Evolutionary conservation across 371 early-diverging fungal genomes (phyloP), one percentile per base, ranked within the genome.

Genomic region (Circinella umbellata): DNA sequence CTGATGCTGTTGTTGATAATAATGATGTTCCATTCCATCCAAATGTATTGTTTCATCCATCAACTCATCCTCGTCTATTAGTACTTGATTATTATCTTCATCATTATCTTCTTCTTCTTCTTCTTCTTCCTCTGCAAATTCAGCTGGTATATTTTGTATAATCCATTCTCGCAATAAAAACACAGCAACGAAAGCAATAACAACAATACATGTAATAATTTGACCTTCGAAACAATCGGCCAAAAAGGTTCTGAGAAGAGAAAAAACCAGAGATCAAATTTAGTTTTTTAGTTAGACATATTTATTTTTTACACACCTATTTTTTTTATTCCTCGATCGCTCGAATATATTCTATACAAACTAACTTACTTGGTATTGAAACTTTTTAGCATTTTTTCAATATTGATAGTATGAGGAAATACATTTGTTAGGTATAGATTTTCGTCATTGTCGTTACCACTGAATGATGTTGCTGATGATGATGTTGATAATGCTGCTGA

Each of bases 91-190:
- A 17, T 42, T 48, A 13, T 64, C 68, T 1, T 42, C 42, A 9
- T 9, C 11, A 9, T 9, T 34, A 48, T 54, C 61, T 46, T 17
- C 36, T 34, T 5, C 64, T n/a, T 69, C 67, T 15, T 54, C 60
- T 36, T 48, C 68, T 20, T 70, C 68, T 11, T 69, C 67, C 18
- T 39, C 55, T 15, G 60, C 68, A 8, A 67, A 64, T 57, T 75
- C 72, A 3, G 70, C 68, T 3, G 76, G 73, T 57, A 70, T 89
- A 64, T 95, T 93, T 70, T 92, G 88, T 34, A 91, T 77, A 18
- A 96, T 89, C 91, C 94, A 95, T 78, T 96, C 97, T 18, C 93
- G 90, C 59, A 95, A 76, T 38, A 91, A 80, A 69, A 95, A 90
- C 8, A 89, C 80, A 0, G 89, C 88, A 11, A 94, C 86, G 70